Percentiles rank a stretch among this genome's conserved stretches.
Evolutionary conservation across 139 green algal species (phyloP).

Genomic region (Haematococcus lacustris): DNA sequence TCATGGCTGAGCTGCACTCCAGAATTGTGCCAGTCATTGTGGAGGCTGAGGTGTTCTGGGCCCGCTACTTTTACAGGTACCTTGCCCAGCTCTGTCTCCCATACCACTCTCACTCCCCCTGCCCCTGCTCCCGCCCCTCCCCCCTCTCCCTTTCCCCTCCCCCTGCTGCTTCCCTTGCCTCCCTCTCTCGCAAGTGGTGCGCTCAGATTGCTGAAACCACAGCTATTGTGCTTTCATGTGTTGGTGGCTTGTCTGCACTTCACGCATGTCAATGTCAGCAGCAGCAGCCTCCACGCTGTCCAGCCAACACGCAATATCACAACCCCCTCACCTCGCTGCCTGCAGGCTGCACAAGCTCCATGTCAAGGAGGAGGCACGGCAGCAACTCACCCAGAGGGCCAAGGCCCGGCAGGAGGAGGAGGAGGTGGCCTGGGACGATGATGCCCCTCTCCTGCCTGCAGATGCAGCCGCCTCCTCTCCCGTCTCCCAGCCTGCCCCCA

Average conservation of each 20-base stretch:
- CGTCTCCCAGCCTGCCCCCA: too few relatives aligned
- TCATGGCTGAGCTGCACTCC: slow-evolving; percentile 65
- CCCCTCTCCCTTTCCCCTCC: too few relatives aligned
- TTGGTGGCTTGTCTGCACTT: background rate
- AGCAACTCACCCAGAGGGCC: slow-evolving; percentile 45
- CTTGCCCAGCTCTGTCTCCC: background rate
- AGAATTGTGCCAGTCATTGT: slow-evolving; percentile 89
- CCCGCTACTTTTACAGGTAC: slow-evolving; percentile 86
- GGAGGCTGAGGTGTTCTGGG: slow-evolving; percentile 86
- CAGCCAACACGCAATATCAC: background rate
- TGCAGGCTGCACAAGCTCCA: slow-evolving; percentile 55
- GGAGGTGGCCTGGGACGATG: slow-evolving; percentile 40
- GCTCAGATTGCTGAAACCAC: background rate
- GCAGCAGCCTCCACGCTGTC: background rate
- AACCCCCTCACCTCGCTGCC: background rate
- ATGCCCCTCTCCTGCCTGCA: too few relatives aligned
- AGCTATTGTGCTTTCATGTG: background rate
- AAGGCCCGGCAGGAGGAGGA: slow-evolving; percentile 40
- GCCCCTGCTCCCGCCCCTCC: too few relatives aligned
- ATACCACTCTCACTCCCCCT: too few relatives aligned
- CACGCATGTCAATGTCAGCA: background rate
- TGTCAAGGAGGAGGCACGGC: slow-evolving; percentile 53
- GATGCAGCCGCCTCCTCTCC: too few relatives aligned
- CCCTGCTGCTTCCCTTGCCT: too few relatives aligned
- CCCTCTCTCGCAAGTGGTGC: too few relatives aligned